Base-by-base conservation (phyloP, 2,329 filamentous ascomycete genomes). In the Neofusicoccum cordaticola region DNA sequence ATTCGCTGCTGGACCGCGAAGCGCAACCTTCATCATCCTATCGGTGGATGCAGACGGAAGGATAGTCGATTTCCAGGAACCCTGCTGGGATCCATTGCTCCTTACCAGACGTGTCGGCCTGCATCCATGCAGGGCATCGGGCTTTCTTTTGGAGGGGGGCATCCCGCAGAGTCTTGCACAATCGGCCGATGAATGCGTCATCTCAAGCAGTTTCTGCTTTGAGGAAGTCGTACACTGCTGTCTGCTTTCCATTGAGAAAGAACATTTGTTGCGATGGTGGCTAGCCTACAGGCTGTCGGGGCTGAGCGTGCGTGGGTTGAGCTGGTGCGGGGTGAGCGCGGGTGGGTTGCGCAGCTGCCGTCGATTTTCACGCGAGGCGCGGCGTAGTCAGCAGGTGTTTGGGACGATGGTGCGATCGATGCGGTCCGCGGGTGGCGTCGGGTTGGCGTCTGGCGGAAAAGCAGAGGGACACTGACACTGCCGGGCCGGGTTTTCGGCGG, bases 11-110 rank as follows among this genome's bases (percentile, higher is more conserved):
- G 57, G 41, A 8, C 19, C n/a, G 11, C 58, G 67, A 3, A 56
- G 27, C 1, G 67, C 64, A 19, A 52, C 11, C 12, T 27, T 57
- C 19, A 68, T 56, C 64, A 68, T 67, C 5, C 27, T 12, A 2
- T 52, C 6, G 1, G 39, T 35, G 17, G 27, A 56, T 7, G n/a
- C 42, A 4, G 50, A 9, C 2, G 62, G 50, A 12, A 67, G 31
- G 11, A 22, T 34, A 44, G 34, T 42, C 45, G 15, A 64, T 35
- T 44, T 64, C 44, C 4, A 52, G 35, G 11, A 58, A 52, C 15
- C 51, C 52, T 15, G 63, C 44, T 8, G 63, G 65, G 12, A 53
- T 48, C 53, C 67, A 63, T 19, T 39, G 34, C 42, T 63, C 42
- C 5, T 22, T 39, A n/a, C 50, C 63, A 9, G 67, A 53, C 34